These are phyloP conservation scores for Leishmania mexicana DNA, from an alignment of 208 protist genomes.

Conservation along the genomic window DNA sequence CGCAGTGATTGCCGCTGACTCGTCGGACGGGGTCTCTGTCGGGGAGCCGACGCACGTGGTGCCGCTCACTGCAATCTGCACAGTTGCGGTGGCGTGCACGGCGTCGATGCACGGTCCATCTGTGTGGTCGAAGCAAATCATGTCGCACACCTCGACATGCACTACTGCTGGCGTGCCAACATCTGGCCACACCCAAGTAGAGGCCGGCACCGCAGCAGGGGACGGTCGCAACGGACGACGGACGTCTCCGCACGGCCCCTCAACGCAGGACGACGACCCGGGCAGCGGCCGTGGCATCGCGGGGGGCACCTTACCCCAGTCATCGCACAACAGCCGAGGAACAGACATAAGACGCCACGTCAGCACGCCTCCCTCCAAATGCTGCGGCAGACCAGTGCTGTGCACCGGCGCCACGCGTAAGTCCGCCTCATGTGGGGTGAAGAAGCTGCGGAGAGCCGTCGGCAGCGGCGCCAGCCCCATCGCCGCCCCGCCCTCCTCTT, in stretches of 20 bases:
- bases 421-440: slow-evolving; percentile 19
- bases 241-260: neutral
- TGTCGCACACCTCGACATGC: slow-evolving; percentile 16
- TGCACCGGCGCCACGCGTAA: slow-evolving; percentile 11
- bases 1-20: neutral
- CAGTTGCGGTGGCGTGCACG: neutral
- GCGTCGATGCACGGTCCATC: slow-evolving; percentile 8
- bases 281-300: neutral
- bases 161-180: slow-evolving; percentile 16
- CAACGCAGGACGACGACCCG: neutral
- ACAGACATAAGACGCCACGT: slow-evolving; percentile 21
- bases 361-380: slow-evolving; percentile 20
- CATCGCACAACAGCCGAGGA: slow-evolving; percentile 16
- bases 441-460: slow-evolving; percentile 18
- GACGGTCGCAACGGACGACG: neutral
- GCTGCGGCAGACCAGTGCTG: slow-evolving; percentile 1
- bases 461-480: neutral
- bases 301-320: neutral
- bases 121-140: slow-evolving; percentile 15
- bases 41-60: neutral
- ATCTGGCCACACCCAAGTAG: slow-evolving; percentile 27
- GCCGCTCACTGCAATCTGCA: neutral
- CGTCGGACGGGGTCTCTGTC: neutral
- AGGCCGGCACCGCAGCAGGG: neutral
- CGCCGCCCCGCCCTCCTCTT: neutral